Conservation (phyloP, 192 early-diverging fungal species). For the Gonapodya prolifera region DNA sequence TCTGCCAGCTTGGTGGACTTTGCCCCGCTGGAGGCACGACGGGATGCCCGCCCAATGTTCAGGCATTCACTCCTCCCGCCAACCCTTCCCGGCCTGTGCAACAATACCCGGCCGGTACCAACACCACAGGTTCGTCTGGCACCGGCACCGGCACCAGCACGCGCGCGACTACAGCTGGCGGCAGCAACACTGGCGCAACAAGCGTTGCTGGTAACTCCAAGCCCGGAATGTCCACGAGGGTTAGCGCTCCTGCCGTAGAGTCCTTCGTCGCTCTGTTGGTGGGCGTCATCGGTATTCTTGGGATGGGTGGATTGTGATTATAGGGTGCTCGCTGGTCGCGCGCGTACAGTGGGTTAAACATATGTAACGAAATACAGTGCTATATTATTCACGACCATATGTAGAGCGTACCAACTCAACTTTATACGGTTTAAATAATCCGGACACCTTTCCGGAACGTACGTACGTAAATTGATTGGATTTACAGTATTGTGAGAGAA, state of each 20-base stretch:
- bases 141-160: not conserved
- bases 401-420: too few species aligned
- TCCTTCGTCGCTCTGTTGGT: not conserved
- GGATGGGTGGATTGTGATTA: not conserved
- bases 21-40: not conserved
- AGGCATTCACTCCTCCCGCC: not conserved
- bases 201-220: too few species aligned
- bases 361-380: too few species aligned
- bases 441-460: too few species aligned
- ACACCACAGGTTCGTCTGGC: not conserved
- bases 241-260: too few species aligned
- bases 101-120: not conserved
- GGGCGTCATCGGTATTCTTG: not conserved
- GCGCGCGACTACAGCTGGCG: not conserved
- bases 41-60: not conserved
- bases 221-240: too few species aligned
- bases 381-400: too few species aligned
- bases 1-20: not conserved
- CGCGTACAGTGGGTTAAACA: too few species aligned
- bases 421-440: too few species aligned
- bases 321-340: not conserved
- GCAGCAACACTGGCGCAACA: not conserved
- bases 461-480: too few species aligned
- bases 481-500: too few species aligned
- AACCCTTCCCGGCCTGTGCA: not conserved